phyloP scores from a whole-genome alignment of 176 grass and related monocot genomes.

The Ensete glaucum region DNA sequence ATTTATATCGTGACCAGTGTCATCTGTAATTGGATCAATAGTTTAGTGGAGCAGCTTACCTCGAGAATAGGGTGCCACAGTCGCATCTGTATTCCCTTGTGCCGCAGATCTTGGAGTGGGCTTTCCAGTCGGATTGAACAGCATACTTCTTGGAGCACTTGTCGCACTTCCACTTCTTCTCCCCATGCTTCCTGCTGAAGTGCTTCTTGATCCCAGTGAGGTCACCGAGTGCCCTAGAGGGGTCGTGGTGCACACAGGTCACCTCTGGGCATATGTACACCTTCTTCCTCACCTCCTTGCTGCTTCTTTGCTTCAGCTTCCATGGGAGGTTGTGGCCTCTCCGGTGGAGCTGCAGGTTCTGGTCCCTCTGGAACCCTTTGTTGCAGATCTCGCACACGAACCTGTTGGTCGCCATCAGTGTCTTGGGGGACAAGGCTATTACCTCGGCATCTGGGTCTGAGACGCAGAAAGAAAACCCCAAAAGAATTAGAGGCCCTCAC shows the following conservation, averaged over 20 bases:
- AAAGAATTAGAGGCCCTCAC: too few species aligned
- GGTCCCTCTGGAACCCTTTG: slow-evolving; percentile 95
- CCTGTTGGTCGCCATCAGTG: slow-evolving; percentile 97
- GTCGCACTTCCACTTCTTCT: slow-evolving; percentile 99
- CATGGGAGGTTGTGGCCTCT: slow-evolving; percentile 94
- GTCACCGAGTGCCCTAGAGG: slow-evolving; percentile 68
- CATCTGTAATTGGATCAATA: too few species aligned
- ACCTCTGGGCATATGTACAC: slow-evolving; percentile 90
- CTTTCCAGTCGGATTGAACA: slow-evolving; percentile 98
- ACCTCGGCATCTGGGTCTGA: slow-evolving; percentile 96
- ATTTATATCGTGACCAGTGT: too few species aligned
- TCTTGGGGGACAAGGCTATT: slow-evolving; percentile 61
- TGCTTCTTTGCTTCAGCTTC: slow-evolving; percentile 96
- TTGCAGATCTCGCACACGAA: slow-evolving; percentile 92
- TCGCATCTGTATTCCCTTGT: slow-evolving; percentile 94
- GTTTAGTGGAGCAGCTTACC: slow-evolving; percentile 17
- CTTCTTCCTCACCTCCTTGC: slow-evolving; percentile 86
- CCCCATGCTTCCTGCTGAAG: slow-evolving; percentile 95
- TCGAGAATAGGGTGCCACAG: slow-evolving; percentile 90
- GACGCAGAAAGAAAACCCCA: too few species aligned
- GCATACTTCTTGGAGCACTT: slow-evolving; percentile 96
- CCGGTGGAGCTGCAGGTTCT: slow-evolving; percentile 96
- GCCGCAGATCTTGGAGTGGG: slow-evolving; percentile 93
- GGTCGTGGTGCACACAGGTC: slow-evolving; percentile 82
- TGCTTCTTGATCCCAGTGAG: slow-evolving; percentile 99